Evolutionary conservation across 1,139 yeast genomes (phyloP).

Genomic region (Scheffersomyces quercinus): DNA sequence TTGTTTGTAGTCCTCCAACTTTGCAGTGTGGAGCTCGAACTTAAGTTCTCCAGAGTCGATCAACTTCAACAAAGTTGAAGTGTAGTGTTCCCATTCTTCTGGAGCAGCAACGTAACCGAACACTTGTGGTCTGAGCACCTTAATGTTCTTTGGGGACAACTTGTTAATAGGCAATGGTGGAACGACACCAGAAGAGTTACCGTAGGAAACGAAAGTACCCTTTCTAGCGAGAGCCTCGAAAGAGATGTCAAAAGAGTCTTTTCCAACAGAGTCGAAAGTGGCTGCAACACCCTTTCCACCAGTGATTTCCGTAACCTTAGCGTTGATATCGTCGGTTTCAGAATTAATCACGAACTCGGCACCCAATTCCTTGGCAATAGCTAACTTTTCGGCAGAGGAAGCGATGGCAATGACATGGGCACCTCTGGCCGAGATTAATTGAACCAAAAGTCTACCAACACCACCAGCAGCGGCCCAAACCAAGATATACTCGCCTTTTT

Average conservation of each 20-base stretch:
- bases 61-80: constrained; percentile 43
- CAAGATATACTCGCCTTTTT: constrained; percentile 67
- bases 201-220: constrained; percentile 76
- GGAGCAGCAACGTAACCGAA: constrained; percentile 49
- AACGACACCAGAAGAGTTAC: constrained; percentile 86
- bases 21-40: constrained; percentile 44
- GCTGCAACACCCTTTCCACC: constrained; percentile 71
- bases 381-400: constrained; percentile 67
- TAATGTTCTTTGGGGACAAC: constrained; percentile 62
- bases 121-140: constrained; percentile 64
- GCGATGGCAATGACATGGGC: constrained; percentile 86
- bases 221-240: constrained; percentile 62
- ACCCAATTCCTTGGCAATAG: constrained; percentile 63
- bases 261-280: constrained; percentile 80
- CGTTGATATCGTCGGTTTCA: constrained; percentile 54
- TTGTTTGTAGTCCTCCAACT: constrained; percentile 46
- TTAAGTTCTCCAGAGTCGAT: constrained; percentile 52
- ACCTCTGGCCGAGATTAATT: constrained; percentile 60
- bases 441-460: constrained; percentile 71
- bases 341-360: constrained; percentile 74
- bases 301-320: constrained; percentile 65
- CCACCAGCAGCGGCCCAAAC: constrained; percentile 97
- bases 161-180: constrained; percentile 58
- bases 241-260: constrained; percentile 70
- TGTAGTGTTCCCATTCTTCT: constrained; percentile 62